Evolutionary conservation across 805 yeast species (phyloP).

Genomic region (Kazachstania viticola): DNA sequence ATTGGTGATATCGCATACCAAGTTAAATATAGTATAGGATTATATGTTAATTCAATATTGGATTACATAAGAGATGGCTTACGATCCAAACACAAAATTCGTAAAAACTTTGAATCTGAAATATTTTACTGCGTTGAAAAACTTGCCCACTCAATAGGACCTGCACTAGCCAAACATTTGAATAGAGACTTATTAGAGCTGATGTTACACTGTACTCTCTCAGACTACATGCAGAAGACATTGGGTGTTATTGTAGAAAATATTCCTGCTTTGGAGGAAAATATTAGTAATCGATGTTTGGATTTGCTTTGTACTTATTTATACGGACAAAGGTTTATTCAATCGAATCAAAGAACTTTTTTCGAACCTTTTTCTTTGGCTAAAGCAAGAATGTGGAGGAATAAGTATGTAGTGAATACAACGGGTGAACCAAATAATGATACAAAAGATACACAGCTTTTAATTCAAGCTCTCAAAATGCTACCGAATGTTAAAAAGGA

Average conservation of each 20-base stretch:
- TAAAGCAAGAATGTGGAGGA: constrained; percentile 70
- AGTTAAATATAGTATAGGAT: constrained; percentile 74
- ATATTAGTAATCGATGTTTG: constrained; percentile 60
- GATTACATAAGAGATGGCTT: constrained; percentile 76
- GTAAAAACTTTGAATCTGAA: constrained; percentile 73
- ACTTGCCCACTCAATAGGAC: constrained; percentile 81
- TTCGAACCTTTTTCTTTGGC: constrained; percentile 45
- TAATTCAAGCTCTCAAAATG: constrained; percentile 72
- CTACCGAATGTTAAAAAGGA: constrained; percentile 64
- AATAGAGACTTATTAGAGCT: constrained; percentile 71
- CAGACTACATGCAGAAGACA: constrained; percentile 73
- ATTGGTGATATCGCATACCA: constrained; percentile 72
- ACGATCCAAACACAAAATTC: constrained; percentile 34
- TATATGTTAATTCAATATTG: constrained; percentile 78
- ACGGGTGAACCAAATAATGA: constrained; percentile 39
- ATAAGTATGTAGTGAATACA: constrained; percentile 58
- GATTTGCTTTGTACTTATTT: constrained; percentile 62
- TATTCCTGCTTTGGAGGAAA: constrained; percentile 69
- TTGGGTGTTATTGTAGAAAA: constrained; percentile 53
- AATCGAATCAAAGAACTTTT: constrained; percentile 78
- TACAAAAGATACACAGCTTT: constrained; percentile 36
- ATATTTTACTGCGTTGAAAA: constrained; percentile 82
- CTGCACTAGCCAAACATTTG: constrained; percentile 81
- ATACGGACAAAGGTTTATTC: constrained; percentile 69
- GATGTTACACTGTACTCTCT: constrained; percentile 71